These are phyloP conservation scores for Clavispora asparagi DNA, from an alignment of 805 yeast genomes.

Conservation along the genomic window DNA sequence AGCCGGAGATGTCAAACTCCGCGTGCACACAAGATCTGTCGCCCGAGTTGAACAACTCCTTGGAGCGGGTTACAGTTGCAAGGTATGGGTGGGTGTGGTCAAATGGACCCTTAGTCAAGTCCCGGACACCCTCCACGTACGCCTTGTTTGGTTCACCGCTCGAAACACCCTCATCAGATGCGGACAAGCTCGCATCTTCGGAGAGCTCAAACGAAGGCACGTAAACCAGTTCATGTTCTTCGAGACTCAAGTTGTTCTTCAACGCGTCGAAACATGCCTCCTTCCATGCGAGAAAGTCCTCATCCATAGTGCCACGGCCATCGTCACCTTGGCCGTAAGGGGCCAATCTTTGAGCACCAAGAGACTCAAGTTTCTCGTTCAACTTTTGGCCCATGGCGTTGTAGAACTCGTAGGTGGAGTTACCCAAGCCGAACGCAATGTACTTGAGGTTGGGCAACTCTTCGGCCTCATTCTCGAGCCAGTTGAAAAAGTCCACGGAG, in stretches of 20 bases:
- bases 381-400: constrained; percentile 74
- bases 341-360: constrained; percentile 73
- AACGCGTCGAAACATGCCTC: constrained; percentile 65
- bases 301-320: constrained; percentile 91
- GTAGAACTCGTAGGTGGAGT: constrained; percentile 88
- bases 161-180: constrained; percentile 30
- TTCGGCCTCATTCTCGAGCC: constrained; percentile 51
- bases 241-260: constrained; percentile 57
- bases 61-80: constrained; percentile 56
- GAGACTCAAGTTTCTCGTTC: constrained; percentile 44
- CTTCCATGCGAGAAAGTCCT: constrained; percentile 92
- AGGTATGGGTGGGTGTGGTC: constrained; percentile 77
- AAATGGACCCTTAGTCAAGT: constrained; percentile 63
- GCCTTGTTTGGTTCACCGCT: constrained; percentile 79
- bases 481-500: constrained; percentile 74
- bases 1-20: constrained; percentile 74
- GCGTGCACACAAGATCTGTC: constrained; percentile 82
- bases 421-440: constrained; percentile 88
- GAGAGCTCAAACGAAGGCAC: constrained; percentile 58
- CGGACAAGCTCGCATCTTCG: constrained; percentile 27
- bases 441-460: constrained; percentile 54
- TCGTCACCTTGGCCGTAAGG: constrained; percentile 91
- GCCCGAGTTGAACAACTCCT: constrained; percentile 63
- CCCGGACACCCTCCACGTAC: constrained; percentile 23
- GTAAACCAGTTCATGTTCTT: constrained; percentile 75